Base-by-base conservation (phyloP, 2,329 filamentous ascomycete genomes). In the Ophiostoma ips region DNA sequence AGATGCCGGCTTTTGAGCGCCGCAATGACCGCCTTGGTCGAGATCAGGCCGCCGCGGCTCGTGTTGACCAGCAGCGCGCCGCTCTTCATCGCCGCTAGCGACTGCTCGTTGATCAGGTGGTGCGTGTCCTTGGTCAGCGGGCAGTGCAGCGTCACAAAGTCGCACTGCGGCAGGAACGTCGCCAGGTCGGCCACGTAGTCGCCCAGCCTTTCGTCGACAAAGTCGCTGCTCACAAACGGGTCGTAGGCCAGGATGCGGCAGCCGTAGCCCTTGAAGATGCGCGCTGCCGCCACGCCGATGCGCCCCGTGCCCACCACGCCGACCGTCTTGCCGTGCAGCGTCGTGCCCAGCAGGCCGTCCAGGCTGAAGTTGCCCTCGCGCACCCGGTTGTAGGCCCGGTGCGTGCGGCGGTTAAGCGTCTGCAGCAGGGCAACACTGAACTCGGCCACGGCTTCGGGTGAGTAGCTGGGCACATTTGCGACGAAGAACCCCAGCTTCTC, bases 361-460 rank as follows among this genome's bases (percentile, higher is more conserved):
- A 84, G 72, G 41, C 71, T 73, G 60, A 84, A 84, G 61, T 84
- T 84, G 46, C 76, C 79, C 62, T 84, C 79, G 40, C 79, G 75
- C 18, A 82, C 79, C 24, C 81, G 76, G 61, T 79, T 81, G 63
- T 81, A 83, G 3, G 80, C 77, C 19, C 77, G 75, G 61, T 84
- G 81, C 13, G 77, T 83, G 59, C 79, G 76, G 40, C 81, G 76
- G 61, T 83, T 81, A 40, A 84, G 68, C 1, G 79, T 81, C 66
- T 82, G 78, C 49, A 83, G 68, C 53, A 84, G 68, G 2, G 79
- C 77, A n/a, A 84, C 72, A 37, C 78, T 73, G 58, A 83, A 84
- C 67, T 84, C 81, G 55, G 80, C 80, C 2, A 84, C 81, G 2
- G 80, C 77, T 62, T 84, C 77, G 52, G 81, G 81, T 8, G 78